Evolutionary conservation across 176 grass and related monocot species (phyloP).

Genomic region (Avena atlantica): DNA sequence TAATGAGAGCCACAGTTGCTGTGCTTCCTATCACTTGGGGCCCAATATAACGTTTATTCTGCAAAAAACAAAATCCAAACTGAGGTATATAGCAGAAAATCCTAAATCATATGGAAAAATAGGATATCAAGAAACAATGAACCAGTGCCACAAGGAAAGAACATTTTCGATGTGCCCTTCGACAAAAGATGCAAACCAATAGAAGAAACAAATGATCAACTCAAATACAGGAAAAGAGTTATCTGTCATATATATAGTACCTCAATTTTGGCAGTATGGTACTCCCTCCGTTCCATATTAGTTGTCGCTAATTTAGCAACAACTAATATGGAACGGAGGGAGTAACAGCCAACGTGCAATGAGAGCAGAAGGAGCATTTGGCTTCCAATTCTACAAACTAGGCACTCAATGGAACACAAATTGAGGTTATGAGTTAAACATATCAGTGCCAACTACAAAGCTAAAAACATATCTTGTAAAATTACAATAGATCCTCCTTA

Average conservation of each 20-base stretch:
- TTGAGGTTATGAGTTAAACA: constrained; percentile 18
- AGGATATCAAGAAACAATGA: neutral
- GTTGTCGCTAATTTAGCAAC: too few species aligned
- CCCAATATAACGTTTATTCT: neutral
- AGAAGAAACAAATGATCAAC: neutral
- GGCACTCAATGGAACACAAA: neutral
- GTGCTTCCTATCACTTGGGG: neutral
- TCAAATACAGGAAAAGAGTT: neutral
- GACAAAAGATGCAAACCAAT: neutral
- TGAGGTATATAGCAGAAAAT: neutral
- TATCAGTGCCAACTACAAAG: constrained; percentile 21
- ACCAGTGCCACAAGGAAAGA: neutral
- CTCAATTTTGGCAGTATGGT: constrained; percentile 21
- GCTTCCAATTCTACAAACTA: constrained; percentile 15
- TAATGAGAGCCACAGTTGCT: constrained; percentile 26
- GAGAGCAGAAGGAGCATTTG: constrained; percentile 8
- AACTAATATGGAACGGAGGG: too few species aligned
- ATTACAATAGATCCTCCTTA: constrained; percentile 29
- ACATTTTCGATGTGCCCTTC: neutral
- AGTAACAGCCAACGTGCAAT: constrained; percentile 2
- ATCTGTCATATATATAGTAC: neutral
- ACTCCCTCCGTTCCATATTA: too few species aligned
- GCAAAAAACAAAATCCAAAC: neutral
- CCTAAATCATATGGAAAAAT: neutral
- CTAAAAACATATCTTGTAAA: neutral